phyloP scores from a whole-genome alignment of 257 asterid genomes.

The Salvia splendens region DNA sequence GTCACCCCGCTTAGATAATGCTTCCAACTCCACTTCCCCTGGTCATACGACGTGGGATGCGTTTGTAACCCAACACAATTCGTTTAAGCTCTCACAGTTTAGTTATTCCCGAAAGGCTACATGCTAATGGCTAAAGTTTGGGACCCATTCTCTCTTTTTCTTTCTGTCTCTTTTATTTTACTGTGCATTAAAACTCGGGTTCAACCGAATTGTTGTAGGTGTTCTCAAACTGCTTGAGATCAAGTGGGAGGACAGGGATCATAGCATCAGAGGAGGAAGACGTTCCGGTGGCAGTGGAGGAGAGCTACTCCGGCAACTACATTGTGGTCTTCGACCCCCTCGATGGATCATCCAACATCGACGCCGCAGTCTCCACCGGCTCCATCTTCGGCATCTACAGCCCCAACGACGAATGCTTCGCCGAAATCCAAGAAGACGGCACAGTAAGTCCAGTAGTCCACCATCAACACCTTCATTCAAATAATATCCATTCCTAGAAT shows the following conservation, averaged over 20 bases:
- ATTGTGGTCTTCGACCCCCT: slow-evolving; percentile 95
- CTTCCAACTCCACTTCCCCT: too few relatives aligned
- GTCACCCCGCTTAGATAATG: too few relatives aligned
- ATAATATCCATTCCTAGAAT: too few relatives aligned
- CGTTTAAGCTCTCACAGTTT: too few relatives aligned
- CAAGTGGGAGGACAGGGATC: slow-evolving; percentile 97
- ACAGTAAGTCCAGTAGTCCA: slow-evolving; percentile 61
- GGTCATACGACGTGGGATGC: too few relatives aligned
- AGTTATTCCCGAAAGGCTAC: too few relatives aligned
- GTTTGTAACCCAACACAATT: too few relatives aligned
- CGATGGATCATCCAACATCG: slow-evolving; percentile 95
- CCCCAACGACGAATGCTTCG: slow-evolving; percentile 83
- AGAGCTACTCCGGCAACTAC: slow-evolving; percentile 94
- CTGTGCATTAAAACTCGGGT: too few relatives aligned
- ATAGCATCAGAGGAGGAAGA: slow-evolving; percentile 99
- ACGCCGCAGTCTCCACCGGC: slow-evolving; percentile 93
- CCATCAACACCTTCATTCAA: too few relatives aligned
- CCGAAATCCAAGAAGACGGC: slow-evolving; percentile 61
- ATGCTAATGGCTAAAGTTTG: too few relatives aligned
- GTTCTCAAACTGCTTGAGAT: slow-evolving; percentile 79
- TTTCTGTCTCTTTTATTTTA: too few relatives aligned
- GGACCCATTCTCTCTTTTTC: too few relatives aligned
- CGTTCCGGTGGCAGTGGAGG: slow-evolving; percentile 97
- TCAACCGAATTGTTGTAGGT: slow-evolving; percentile 51
- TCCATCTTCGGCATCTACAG: slow-evolving; percentile 91